These are phyloP conservation scores for Yarrowia sp. DNA, from an alignment of 805 yeast species.

Conservation along the genomic window DNA sequence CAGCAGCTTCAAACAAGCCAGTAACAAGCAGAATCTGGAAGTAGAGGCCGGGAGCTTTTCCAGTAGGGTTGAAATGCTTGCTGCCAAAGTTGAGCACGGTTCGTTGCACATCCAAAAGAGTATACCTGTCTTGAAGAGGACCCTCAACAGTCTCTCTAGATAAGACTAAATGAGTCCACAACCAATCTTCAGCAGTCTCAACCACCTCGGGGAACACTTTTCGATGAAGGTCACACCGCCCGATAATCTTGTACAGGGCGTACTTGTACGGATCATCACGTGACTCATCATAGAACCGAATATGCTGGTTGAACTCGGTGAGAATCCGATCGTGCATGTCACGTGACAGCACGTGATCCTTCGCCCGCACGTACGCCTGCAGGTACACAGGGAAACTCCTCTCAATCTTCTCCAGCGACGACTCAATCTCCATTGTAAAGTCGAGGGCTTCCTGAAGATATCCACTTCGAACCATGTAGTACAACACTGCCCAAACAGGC, in stretches of 20 bases:
- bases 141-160: constrained; percentile 54
- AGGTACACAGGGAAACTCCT: constrained; percentile 78
- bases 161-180: constrained; percentile 86
- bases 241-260: constrained; percentile 86
- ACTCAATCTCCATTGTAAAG: constrained; percentile 59
- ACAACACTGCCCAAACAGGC: constrained; percentile 93
- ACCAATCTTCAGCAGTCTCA: constrained; percentile 88
- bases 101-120: constrained; percentile 70
- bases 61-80: constrained; percentile 58
- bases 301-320: constrained; percentile 80
- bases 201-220: constrained; percentile 68
- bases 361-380: constrained; percentile 61
- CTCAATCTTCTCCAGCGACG: constrained; percentile 79
- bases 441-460: constrained; percentile 73
- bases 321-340: constrained; percentile 68
- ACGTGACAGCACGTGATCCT: constrained; percentile 55
- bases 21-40: constrained; percentile 68
- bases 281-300: constrained; percentile 55
- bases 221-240: constrained; percentile 78
- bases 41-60: constrained; percentile 66
- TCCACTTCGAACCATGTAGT: constrained; percentile 83
- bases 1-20: constrained; percentile 81
- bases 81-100: constrained; percentile 71
- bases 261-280: constrained; percentile 85
- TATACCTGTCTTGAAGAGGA: constrained; percentile 67